A percentile compares a stretch with the other conserved stretches of the same genome.
These are phyloP conservation scores for Ophiocordyceps camponoti-saundersi DNA, from an alignment of 2,329 filamentous ascomycete genomes.

Conservation along the genomic window DNA sequence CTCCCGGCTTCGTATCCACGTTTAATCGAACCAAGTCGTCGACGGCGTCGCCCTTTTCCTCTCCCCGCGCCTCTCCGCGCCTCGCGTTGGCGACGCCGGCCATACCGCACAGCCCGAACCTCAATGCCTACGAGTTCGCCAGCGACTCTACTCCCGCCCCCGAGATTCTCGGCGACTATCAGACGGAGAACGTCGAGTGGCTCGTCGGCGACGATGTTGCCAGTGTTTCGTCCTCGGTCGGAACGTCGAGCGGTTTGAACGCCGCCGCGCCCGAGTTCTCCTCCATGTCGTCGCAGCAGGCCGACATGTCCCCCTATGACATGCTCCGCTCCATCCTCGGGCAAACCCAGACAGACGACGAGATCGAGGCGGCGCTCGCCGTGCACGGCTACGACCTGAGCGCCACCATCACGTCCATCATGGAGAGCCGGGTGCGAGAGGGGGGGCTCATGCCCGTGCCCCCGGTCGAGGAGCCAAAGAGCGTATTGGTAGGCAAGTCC, in stretches of 20 bases:
- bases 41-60: constrained; percentile 79
- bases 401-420: constrained; percentile 76
- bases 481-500: constrained; percentile 75
- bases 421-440: constrained; percentile 47
- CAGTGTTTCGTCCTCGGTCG: constrained; percentile 59
- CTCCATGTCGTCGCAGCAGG: constrained; percentile 41
- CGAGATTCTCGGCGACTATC: constrained; percentile 81
- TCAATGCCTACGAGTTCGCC: constrained; percentile 89
- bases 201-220: constrained; percentile 77
- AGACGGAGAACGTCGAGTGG: constrained; percentile 93
- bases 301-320: constrained; percentile 94
- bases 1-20: constrained; percentile 64
- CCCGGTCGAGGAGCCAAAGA: constrained; percentile 36
- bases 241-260: constrained; percentile 55
- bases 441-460: constrained; percentile 15
- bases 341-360: constrained; percentile 76
- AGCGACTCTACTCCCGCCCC: constrained; percentile 65
- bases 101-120: constrained; percentile 83
- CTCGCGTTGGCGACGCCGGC: constrained; percentile 76
- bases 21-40: constrained; percentile 62
- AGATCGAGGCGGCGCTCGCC: constrained; percentile 83
- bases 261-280: constrained; percentile 68
- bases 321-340: constrained; percentile 92
- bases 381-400: constrained; percentile 85
- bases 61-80: constrained; percentile 80